Base-by-base conservation (phyloP, 2,329 filamentous ascomycete genomes). In the Aspergillus pseudoviridinutans region DNA sequence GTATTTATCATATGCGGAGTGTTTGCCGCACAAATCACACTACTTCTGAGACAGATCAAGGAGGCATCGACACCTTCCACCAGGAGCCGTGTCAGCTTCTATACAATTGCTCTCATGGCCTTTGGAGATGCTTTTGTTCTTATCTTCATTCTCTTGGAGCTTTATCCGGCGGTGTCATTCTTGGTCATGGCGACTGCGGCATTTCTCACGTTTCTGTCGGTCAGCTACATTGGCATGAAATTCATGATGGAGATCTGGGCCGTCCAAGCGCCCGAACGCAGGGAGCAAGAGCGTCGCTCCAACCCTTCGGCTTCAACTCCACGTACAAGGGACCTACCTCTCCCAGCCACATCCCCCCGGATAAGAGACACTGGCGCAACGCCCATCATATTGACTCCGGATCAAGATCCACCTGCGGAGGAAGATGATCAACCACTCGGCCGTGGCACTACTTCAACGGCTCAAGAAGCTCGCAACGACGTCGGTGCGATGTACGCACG, bases 231-330 rank as follows among this genome's bases (percentile, higher is more conserved):
- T 56, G 84, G 84, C 32, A 85, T 87, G 75, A 82, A 84, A 53
- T 87, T 88, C 62, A 75, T 87, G 66, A 83, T 86, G 76, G 84
- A 87, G 54, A 84, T 88, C n/a, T 87, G 84, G 85, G 79, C 80
- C 22, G 82, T 86, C 1, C 85, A 87, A 66, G 81, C 71, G 12
- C 74, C 75, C 14, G 75, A 77, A 60, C 66, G 74, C 58, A 70
- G 72, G 49, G 73, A 75, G 46, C 64, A 65, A 55, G 69, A 69
- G 50, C 72, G 70, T 52, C 63, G 63, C 12, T 51, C 61, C 3
- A 65, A 53, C 44, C 55, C 65, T 52, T 66, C 59, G 32, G 62
- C 72, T 47, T 56, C 70, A 14, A 65, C 69, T 22, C 64, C 72
- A 12, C 71, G 68, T 8, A 65, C 70, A 28, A 73, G 66, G 32